Base-by-base conservation (phyloP, 768 basidiomycete species). In the Leccinum arenicola region DNA sequence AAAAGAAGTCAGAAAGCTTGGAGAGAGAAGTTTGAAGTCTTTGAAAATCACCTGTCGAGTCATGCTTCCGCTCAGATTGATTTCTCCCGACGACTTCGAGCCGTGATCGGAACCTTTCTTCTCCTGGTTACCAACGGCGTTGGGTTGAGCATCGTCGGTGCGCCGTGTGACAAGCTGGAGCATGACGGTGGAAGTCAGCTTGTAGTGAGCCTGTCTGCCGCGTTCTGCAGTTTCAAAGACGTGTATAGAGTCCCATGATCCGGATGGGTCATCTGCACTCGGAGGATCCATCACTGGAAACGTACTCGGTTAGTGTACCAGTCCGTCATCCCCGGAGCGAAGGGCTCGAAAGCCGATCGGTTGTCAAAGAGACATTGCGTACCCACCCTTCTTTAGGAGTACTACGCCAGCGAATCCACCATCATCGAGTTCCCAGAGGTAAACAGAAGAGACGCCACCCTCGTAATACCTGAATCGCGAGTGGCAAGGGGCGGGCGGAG, bases 161-260 rank as follows among this genome's bases (percentile, higher is more conserved):
- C 69, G 77, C 53, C 77, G 80, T 33, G 86, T 88, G 53, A 89
- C 78, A 29, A 99, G 84, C 64, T 95, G 91, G 17, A 99, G 86
- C 93, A 98, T 96, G 56, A 98, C 84, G 2, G 97, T 98, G 47
- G 93, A 95, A 2, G 97, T 98, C 54, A 99, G 80, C 76, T 98
- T 98, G 78, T 98, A 99, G 67, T 93, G 93, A 4, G 96, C 95
- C 65, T 91, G 87, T 52, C 96, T 83, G 5, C 91, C 95, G 49
- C 95, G 85, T 70, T 97, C 95, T n/a, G 84, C 81, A 2, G 91
- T 84, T 74, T 99, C 97, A 65, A 99, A 98, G 54, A 98, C 96
- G 70, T 99, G 97, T 61, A 99, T 93, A 2, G 95, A 96, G 70
- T 99, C 95, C 97, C 97, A 99, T 55, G 93, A 88, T 23, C 94